Evolutionary conservation across 495 filamentous ascomycete genomes (phyloP), one percentile per base, ranked within the genome.

Genomic region (Trichocladium antarcticum): DNA sequence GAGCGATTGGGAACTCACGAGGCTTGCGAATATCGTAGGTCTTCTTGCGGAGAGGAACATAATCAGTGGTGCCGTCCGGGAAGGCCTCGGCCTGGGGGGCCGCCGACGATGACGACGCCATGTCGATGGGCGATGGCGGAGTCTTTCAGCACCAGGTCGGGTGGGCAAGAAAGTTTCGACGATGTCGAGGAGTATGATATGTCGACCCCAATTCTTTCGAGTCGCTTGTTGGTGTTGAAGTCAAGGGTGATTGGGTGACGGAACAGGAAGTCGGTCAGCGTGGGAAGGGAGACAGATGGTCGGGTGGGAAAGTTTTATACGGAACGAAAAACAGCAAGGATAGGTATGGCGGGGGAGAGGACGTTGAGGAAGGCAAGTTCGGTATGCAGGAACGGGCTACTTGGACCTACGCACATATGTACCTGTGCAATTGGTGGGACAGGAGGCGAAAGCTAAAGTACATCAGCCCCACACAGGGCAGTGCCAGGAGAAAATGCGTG

Each of bases 11-110:
- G 17, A 14, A 59, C 57, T 31, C 22, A 63, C 59, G 62, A 51
- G 62, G 61, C 58, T 77, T 78, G 56, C 67, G 67, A 42, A 67
- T 43, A 48, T 79, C 74, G 48, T 69, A 66, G 55, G 70, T 70
- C 61, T 52, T 59, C 45, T 54, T 53, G 32, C 72, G 60, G 37
- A 75, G 55, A 8, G 72, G 70, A 47, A 72, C 60, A 53, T 69
- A 67, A 51, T 75, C 72, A 43, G 64, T 69, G 49, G 69, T 73
- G 52, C 72, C 72, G 44, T 75, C 72, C 45, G 67, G 64, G 57
- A 68, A 66, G 50, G 65, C 64, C 51, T 63, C 58, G 40, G 63
- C 61, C 58, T 64, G 48, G 29, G 58, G 58, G 52, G 58, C 60
- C 35, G 62, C 39, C 31, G 66, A 51, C 40, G 71, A 65, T 20